These are phyloP conservation scores for Begonia fuchsioides DNA, from an alignment of 306 rosid genomes.

Conservation along the genomic window DNA sequence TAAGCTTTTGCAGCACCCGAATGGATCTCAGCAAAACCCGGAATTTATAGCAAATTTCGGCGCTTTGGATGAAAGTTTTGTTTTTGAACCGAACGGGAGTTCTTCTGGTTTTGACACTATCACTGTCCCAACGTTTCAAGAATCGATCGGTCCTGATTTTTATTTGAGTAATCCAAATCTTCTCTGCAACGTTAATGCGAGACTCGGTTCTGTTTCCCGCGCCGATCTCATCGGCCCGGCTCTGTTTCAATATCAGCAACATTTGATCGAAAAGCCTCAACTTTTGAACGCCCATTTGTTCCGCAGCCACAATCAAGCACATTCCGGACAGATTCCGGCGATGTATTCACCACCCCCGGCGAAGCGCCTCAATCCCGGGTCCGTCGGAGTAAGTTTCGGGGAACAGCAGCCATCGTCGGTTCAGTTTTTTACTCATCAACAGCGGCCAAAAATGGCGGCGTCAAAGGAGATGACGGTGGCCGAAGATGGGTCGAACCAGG, in stretches of 20 bases:
- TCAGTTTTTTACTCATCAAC: constrained; percentile 50
- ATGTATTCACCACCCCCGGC: constrained; percentile 52
- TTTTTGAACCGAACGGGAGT: constrained; percentile 23
- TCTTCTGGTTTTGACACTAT: constrained; percentile 17
- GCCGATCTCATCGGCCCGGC: constrained; percentile 22
- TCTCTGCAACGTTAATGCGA: constrained; percentile 5
- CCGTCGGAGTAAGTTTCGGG: constrained; percentile 9
- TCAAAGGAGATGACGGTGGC: constrained; percentile 41
- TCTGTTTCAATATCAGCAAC: constrained; percentile 31
- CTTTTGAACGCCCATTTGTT: constrained; percentile 33
- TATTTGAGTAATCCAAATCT: constrained; percentile 21
- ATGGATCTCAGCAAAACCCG: constrained; percentile 29
- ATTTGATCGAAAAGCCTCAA: constrained; percentile 41
- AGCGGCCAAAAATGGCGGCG: constrained; percentile 28
- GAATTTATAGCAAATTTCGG: constrained; percentile 45
- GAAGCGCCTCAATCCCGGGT: constrained; percentile 41
- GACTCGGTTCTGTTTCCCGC: constrained; percentile 18
- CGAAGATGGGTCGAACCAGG: constrained; percentile 43
- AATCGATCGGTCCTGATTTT: constrained; percentile 31
- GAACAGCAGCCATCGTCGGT: constrained; percentile 21
- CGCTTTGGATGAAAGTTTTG: constrained; percentile 43
- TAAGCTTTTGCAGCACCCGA: constrained; percentile 49
- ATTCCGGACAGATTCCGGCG: constrained; percentile 38
- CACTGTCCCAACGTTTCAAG: constrained; percentile 21
- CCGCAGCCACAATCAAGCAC: constrained; percentile 46